Evolutionary conservation across 176 grass and related monocot genomes (phyloP).

Genomic region (Carex myosuroides): DNA sequence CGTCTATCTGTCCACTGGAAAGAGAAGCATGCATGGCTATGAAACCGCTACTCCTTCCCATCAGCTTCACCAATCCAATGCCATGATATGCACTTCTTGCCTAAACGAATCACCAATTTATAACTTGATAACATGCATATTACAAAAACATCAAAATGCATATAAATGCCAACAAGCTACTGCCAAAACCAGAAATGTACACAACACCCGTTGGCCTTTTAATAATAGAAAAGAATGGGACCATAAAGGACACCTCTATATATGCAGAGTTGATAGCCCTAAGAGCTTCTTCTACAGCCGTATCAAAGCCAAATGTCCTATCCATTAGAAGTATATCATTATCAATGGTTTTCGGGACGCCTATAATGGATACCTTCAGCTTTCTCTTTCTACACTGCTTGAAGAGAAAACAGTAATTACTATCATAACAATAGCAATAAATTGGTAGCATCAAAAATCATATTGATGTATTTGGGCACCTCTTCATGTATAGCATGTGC

Average conservation of each 20-base stretch:
- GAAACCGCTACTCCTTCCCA: slow-evolving; percentile 92
- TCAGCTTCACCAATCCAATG: slow-evolving; percentile 90
- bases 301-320: slow-evolving; percentile 98
- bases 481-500: slow-evolving; percentile 94
- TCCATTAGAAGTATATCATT: slow-evolving; percentile 99
- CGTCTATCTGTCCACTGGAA: slow-evolving; percentile 89
- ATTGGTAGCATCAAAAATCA: not conserved
- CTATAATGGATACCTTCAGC: slow-evolving; percentile 85
- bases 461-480: slow-evolving; percentile 26
- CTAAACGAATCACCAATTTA: slow-evolving; percentile 28
- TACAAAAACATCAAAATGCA: slow-evolving; percentile 8
- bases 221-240: not conserved
- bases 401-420: not conserved
- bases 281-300: slow-evolving; percentile 95
- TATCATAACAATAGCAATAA: not conserved
- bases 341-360: slow-evolving; percentile 95
- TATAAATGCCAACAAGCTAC: slow-evolving; percentile 13
- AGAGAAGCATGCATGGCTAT: slow-evolving; percentile 99
- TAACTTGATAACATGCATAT: not conserved
- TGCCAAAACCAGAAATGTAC: slow-evolving; percentile 9
- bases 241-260: slow-evolving; percentile 55
- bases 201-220: not conserved
- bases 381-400: slow-evolving; percentile 84
- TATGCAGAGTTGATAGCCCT: slow-evolving; percentile 93
- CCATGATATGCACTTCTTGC: slow-evolving; percentile 94